A percentile compares a stretch with the other conserved stretches of the same genome.
Conservation (phyloP, 78 protist genomes). For the Mantamonas sphyraenae region DNA sequence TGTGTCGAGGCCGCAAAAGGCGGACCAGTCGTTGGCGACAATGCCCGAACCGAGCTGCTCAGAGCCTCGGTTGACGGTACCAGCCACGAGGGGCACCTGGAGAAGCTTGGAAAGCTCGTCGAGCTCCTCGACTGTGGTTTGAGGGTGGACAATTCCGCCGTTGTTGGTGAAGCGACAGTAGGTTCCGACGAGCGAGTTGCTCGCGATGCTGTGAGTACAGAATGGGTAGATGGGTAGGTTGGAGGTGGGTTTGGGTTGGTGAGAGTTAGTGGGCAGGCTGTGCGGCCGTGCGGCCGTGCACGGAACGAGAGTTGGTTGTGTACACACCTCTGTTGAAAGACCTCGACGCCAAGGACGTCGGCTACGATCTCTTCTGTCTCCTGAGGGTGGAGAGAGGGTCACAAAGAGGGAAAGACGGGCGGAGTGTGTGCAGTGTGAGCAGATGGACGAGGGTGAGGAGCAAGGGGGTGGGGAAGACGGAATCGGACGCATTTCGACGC, state of each 20-base stretch:
- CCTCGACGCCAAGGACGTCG: slow-evolving; percentile 90
- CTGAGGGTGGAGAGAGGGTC: background rate
- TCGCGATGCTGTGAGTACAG: slow-evolving; percentile 18
- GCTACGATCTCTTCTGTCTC: slow-evolving; percentile 94
- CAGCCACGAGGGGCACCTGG: slow-evolving; percentile 88
- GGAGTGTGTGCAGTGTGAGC: background rate
- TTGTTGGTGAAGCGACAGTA: slow-evolving; percentile 83
- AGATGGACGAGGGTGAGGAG: background rate
- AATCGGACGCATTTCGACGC: background rate
- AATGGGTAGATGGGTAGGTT: no score
- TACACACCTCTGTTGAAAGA: no score
- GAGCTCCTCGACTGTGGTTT: slow-evolving; percentile 78
- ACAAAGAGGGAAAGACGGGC: background rate
- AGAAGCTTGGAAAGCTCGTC: slow-evolving; percentile 90
- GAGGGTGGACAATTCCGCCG: slow-evolving; percentile 96
- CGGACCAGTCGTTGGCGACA: slow-evolving; percentile 93
- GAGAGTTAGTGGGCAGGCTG: no score
- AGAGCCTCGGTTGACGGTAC: slow-evolving; percentile 91
- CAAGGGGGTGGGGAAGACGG: background rate
- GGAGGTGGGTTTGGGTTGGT: no score
- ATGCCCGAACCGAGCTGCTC: slow-evolving; percentile 9
- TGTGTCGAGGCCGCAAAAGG: slow-evolving; percentile 93
- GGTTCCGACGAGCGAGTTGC: slow-evolving; percentile 91
- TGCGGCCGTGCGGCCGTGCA: no score
- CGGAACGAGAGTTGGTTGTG: no score